Evolutionary conservation across 306 rosid genomes (phyloP), one percentile per base, ranked within the genome.

Genomic region (Lathyrus aphaca): DNA sequence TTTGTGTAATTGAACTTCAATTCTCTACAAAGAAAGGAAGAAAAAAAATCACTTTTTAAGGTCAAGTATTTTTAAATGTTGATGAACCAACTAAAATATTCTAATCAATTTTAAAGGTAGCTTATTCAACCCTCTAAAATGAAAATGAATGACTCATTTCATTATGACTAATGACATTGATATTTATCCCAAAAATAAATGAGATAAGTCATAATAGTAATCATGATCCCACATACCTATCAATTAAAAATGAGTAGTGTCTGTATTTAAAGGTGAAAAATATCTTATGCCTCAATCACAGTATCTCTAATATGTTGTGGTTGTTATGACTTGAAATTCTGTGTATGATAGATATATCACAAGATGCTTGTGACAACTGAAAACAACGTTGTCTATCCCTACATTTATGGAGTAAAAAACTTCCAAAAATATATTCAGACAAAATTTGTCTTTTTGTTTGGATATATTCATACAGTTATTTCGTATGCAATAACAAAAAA

Each of bases 171-270:
- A 44, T 44, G 55, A 40, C 76, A 54, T 32, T 56, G 77, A 65
- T 48, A 35, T 65, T 27, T 71, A 21, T 71, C 48, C 5, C 38
- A 64, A 46, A 70, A 23, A n/a, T 42, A 40, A 12, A 13, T 11
- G 62, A 71, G 42, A 53, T 21, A 64, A 77, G 77, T 65, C 82
- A 13, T 17, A 25, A 10, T 3, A 60, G 56, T 25, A 57, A 65
- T 78, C 69, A 44, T 64, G 11, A 37, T 38, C 17, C 51, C 40
- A 72, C 68, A 3, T 21, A 12, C 62, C 74, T 10, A 57, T 65
- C 69, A 69, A 51, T 63, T 11, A 15, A 45, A 40, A 14, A 27
- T 45, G 38, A 15, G 19, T 17, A 25, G 74, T 72, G 49, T 27
- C 7, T 57, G 15, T 46, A 46, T 30, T 72, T 18, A 51, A 56